These are phyloP conservation scores for Dothideomycetes sp. DNA, from an alignment of 2,329 filamentous ascomycete species.

Conservation along the genomic window DNA sequence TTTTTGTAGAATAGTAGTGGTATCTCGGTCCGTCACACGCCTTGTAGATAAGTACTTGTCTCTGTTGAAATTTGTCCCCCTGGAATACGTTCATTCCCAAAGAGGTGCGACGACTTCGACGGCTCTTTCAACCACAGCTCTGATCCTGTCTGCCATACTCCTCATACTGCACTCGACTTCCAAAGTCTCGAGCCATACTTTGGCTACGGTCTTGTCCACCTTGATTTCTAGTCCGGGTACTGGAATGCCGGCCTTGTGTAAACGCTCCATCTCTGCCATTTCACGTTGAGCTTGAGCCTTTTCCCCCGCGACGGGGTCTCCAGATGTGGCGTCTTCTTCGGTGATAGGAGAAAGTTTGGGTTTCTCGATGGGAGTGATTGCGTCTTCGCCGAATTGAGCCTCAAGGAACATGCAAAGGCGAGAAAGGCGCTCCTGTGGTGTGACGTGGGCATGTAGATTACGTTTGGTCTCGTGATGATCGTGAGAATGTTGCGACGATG, in stretches of 20 bases:
- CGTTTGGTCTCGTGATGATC: conserved; percentile 37
- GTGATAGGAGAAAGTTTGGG: conserved; percentile 42
- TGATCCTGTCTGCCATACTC: conserved; percentile 71
- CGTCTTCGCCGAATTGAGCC: conserved; percentile 82
- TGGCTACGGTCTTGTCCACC: conserved; percentile 79
- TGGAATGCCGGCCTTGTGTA: conserved; percentile 78
- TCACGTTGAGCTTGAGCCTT: conserved; percentile 43
- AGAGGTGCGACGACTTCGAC: conserved; percentile 47
- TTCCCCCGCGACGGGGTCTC: conserved; percentile 40
- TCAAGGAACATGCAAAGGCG: conserved; percentile 94
- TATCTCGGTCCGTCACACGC: no score
- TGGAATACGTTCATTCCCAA: conserved; percentile 12
- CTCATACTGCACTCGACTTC: conserved; percentile 82
- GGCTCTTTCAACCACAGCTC: conserved; percentile 80
- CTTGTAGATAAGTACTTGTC: no score
- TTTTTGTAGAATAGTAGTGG: no score
- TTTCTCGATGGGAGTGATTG: conserved; percentile 65
- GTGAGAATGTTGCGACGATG: conserved; percentile 40
- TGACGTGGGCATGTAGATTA: conserved; percentile 67
- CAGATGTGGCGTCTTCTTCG: conserved; percentile 25
- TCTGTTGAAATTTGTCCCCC: no score
- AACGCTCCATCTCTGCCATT: conserved; percentile 58
- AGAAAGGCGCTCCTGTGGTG: conserved; percentile 66
- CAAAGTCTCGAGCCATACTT: conserved; percentile 83
- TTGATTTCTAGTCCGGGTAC: conserved; percentile 81